Conservation (phyloP, 805 yeast genomes). For the Ogataea paraovalis region DNA sequence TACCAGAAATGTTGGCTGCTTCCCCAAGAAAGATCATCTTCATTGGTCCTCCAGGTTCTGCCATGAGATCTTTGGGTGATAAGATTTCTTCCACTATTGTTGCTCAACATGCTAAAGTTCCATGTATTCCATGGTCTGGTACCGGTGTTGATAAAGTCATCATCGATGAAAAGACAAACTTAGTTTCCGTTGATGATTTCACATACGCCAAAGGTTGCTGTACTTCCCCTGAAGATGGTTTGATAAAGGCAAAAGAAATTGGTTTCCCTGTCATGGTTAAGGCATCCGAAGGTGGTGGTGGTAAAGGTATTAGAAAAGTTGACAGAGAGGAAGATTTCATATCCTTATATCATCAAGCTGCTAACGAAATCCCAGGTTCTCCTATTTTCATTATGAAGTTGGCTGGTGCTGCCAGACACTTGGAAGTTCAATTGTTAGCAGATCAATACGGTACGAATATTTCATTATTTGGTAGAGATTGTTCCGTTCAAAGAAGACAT, state of each 20-base stretch:
- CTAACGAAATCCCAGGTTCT: slow-evolving; percentile 97
- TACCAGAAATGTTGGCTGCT: slow-evolving; percentile 93
- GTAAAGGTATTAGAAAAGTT: slow-evolving; percentile 98
- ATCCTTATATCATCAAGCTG: slow-evolving; percentile 83
- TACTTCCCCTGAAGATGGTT: slow-evolving; percentile 81
- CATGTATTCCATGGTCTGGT: slow-evolving; percentile 99
- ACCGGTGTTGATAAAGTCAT: slow-evolving; percentile 87
- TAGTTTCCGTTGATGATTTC: slow-evolving; percentile 85
- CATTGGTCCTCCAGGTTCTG: slow-evolving; percentile 98
- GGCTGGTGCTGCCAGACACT: slow-evolving; percentile 96
- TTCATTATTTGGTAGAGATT: slow-evolving; percentile 96
- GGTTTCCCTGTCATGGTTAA: slow-evolving; percentile 99
- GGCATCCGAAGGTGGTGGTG: slow-evolving; percentile 99
- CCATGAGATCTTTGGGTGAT: slow-evolving; percentile 99
- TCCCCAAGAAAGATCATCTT: slow-evolving; percentile 87
- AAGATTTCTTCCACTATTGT: slow-evolving; percentile 97
- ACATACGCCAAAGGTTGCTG: slow-evolving; percentile 89
- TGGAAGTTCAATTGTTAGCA: slow-evolving; percentile 95
- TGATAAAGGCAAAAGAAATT: slow-evolving; percentile 74
- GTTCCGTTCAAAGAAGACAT: slow-evolving; percentile 99
- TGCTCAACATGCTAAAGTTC: slow-evolving; percentile 97
- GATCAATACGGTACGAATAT: slow-evolving; percentile 98
- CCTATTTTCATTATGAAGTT: slow-evolving; percentile 97
- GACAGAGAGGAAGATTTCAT: slow-evolving; percentile 76
- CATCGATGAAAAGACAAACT: slow-evolving; percentile 61